Evolutionary conservation across 805 yeast species (phyloP).

Genomic region (Zygoascus bituminiphila): DNA sequence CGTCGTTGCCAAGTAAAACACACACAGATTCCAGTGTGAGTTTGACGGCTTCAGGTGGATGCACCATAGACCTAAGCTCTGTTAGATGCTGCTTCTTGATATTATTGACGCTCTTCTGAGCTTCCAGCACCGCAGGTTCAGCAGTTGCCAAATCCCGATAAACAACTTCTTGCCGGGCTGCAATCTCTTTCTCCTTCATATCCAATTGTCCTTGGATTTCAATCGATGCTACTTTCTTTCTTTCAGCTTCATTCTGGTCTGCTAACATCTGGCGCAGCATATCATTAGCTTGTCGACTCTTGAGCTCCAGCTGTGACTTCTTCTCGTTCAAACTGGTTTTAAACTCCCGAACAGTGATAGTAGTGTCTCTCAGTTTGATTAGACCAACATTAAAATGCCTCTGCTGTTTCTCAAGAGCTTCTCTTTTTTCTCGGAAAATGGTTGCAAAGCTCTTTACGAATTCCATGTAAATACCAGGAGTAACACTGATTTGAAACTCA

Average conservation of each 20-base stretch:
- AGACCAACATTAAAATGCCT: conserved; percentile 67
- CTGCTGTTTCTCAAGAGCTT: conserved; percentile 53
- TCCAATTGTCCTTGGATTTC: conserved; percentile 64
- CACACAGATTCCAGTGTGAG: conserved; percentile 84
- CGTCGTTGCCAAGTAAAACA: conserved; percentile 63
- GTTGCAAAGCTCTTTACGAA: conserved; percentile 39
- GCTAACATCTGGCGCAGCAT: conserved; percentile 68
- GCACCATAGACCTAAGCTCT: conserved; percentile 79
- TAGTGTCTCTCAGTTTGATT: conserved; percentile 68
- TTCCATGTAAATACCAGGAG: conserved; percentile 51
- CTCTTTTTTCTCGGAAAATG: conserved; percentile 37
- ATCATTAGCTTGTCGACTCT: conserved; percentile 59
- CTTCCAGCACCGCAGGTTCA: conserved; percentile 79
- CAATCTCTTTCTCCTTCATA: conserved; percentile 56
- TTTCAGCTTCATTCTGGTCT: conserved; percentile 88
- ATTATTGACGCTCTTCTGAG: conserved; percentile 82
- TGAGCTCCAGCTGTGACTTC: conserved; percentile 39
- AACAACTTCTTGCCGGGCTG: conserved; percentile 45
- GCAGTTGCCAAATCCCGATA: conserved; percentile 60
- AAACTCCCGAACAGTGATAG: conserved; percentile 57
- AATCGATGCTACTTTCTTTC: conserved; percentile 77
- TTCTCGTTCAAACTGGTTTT: conserved; percentile 47
- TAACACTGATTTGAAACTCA: conserved; percentile 5
- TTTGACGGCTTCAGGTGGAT: conserved; percentile 85
- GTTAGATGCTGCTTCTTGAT: conserved; percentile 89